Evolutionary conservation across 306 rosid species (phyloP), one percentile per base, ranked within the genome.

Genomic region (Myrica gale): DNA sequence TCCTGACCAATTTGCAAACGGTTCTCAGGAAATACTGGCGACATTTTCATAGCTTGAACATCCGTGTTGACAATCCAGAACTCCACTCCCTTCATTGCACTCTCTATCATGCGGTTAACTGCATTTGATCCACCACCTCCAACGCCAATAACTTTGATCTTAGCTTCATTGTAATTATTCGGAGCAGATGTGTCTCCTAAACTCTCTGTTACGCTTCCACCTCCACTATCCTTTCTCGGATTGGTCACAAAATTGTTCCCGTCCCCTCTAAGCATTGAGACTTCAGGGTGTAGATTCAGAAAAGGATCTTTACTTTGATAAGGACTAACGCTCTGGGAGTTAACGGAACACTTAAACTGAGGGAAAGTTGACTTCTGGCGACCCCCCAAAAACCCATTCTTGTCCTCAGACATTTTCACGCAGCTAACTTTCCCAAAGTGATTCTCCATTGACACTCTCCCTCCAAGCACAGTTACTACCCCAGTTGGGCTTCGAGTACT

Each of bases 101-200:
- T 93, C 93, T 91, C 98, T 32, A 93, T 93, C 98, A 93, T 93
- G 48, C 98, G 98, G 70, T 93, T 93, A 55, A 93, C 97, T 4
- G 98, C 98, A 76, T 93, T 93, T 20, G 98, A 93, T 48, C 98
- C 98, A 43, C 98, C 98, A 72, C 98, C 98, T 52, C 98, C 98
- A 4, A 93, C 92, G 57, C 98, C 98, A 82, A 93, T 87, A 62
- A 93, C 98, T 77, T 91, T 93, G 71, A 93, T 93, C 84, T 87
- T 91, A 0, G 98, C 98, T 68, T 86, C 92, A 75, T 86, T 85
- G 74, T 88, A 82, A 75, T 82, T 90, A 82, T 85, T 86, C 1
- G 88, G 82, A 78, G 48, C 44, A n/a, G 84, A 42, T 15, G 56
- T 42, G 17, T 81, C 91, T 52, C 75, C 93, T n/a, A 87, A 82